Base-by-base conservation (phyloP, 495 filamentous ascomycete genomes). In the Lasiosphaeria miniovina region DNA sequence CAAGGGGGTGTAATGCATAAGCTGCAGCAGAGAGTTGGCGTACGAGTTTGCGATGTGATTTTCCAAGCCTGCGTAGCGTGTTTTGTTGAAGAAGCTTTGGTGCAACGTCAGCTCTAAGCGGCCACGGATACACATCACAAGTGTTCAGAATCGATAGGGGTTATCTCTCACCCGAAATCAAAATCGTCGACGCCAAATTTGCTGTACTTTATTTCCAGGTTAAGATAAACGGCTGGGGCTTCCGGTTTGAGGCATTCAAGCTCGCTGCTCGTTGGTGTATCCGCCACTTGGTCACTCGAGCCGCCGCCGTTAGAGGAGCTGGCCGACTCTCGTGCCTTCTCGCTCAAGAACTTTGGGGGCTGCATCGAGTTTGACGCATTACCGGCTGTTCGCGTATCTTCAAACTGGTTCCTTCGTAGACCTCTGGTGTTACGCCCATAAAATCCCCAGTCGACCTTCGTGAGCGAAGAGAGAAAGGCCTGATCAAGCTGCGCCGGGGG, bases 101-200 rank as follows among this genome's bases (percentile, higher is more conserved):
- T 17, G 3, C 32, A 1, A 4, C 12, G 48, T 72, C 34, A 68
- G 67, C 55, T 15, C 34, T 17, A 6, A 17, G 5, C 12, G 12
- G 33, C 4, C 34, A 35, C 12, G 3, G 36, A 53, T 15, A 53
- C 9, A 10, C 8, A 33, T 4, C 48, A 50, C 17, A 24, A 9
- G 8, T 5, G 48, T 24, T 24, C 24, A 24, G 1, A 24, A 24
- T 24, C 24, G 24, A 24, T 24, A 24, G 24, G 24, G 8, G 12
- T n/a, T 56, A 35, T 12, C 2, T 67, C 84, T 71, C 74, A 96
- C 89, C 86, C 85, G 76, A 98, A 98, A 72, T 98, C 93, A 70
- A 98, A 98, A 73, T 98, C 95, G 66, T 96, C 91, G 3, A 99
- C 90, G 10, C 94, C 93, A 75, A 96, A 97, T 70, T 89, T 91